Evolutionary conservation across 1,139 yeast genomes (phyloP).

Genomic region (Pichia sp.): DNA sequence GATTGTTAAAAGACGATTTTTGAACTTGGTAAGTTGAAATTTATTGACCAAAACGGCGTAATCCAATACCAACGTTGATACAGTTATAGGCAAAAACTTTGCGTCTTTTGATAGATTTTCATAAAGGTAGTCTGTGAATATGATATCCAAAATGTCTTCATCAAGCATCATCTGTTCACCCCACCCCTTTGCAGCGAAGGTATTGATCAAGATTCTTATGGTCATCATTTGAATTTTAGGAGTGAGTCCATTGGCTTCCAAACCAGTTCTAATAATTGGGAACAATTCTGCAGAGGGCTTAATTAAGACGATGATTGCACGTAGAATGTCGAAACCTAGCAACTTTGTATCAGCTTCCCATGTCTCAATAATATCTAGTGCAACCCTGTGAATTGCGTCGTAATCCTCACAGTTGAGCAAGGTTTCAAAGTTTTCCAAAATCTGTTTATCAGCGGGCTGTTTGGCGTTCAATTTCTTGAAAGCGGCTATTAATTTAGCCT

Average conservation of each 20-base stretch:
- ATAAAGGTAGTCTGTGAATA: constrained; percentile 28
- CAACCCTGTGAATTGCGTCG: constrained; percentile 18
- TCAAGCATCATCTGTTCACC: constrained; percentile 38
- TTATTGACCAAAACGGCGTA: constrained; percentile 34
- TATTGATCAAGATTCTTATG: constrained; percentile 47
- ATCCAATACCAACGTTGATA: constrained; percentile 52
- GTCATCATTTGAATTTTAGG: constrained; percentile 49
- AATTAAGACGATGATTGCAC: constrained; percentile 43
- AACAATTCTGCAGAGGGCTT: constrained; percentile 37
- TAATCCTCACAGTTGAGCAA: constrained; percentile 36
- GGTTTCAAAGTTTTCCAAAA: constrained; percentile 25
- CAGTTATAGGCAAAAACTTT: constrained; percentile 39
- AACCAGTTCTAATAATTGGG: constrained; percentile 39
- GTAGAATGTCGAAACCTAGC: constrained; percentile 54
- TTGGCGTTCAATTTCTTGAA: constrained; percentile 45
- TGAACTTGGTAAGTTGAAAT: constrained; percentile 17
- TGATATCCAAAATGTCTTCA: constrained; percentile 31
- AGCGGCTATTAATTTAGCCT: constrained; percentile 46
- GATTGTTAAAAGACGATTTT: constrained; percentile 11
- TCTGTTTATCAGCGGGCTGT: constrained; percentile 29
- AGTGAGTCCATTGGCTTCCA: constrained; percentile 33
- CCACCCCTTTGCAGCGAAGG: constrained; percentile 43
- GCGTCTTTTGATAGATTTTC: constrained; percentile 26
- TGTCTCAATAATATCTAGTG: constrained; percentile 34
- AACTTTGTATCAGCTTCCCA: constrained; percentile 46